These are phyloP conservation scores for Aureobasidium namibiae DNA, from an alignment of 2,329 filamentous ascomycete genomes.

Conservation along the genomic window DNA sequence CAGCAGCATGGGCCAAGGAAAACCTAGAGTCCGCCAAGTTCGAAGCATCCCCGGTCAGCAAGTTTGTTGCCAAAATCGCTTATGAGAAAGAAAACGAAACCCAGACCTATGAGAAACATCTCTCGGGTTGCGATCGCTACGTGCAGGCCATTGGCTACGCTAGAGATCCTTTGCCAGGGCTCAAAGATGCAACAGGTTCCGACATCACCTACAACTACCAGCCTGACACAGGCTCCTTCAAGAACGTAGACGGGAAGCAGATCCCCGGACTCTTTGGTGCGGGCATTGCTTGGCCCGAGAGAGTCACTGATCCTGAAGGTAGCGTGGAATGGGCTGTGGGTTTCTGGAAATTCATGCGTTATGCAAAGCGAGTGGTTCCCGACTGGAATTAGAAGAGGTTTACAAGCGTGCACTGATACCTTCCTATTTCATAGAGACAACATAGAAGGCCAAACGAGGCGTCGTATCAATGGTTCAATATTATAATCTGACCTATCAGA, in stretches of 20 bases:
- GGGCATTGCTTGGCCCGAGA: conserved; percentile 56
- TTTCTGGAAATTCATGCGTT: conserved; percentile 59
- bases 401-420: not conserved
- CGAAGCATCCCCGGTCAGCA: conserved; percentile 35
- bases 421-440: not conserved
- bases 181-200: conserved; percentile 29
- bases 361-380: conserved; percentile 47
- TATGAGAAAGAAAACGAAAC: conserved; percentile 44
- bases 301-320: conserved; percentile 51
- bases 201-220: conserved; percentile 34
- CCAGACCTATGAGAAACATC: conserved; percentile 35
- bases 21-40: conserved; percentile 49
- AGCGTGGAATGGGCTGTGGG: conserved; percentile 57
- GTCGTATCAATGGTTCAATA: too few relatives aligned
- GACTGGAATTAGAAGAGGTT: conserved; percentile 34
- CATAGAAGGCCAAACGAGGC: not conserved
- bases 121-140: conserved; percentile 45
- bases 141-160: conserved; percentile 54
- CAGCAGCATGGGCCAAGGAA: conserved; percentile 50
- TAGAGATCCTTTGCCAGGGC: conserved; percentile 40
- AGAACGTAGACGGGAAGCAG: conserved; percentile 20
- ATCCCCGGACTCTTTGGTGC: conserved; percentile 51
- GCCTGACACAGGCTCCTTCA: conserved; percentile 33
- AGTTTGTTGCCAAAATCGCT: conserved; percentile 28
- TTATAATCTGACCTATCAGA: too few relatives aligned